Conservation (phyloP, 805 yeast species). For the Candida coquimbonensis region DNA sequence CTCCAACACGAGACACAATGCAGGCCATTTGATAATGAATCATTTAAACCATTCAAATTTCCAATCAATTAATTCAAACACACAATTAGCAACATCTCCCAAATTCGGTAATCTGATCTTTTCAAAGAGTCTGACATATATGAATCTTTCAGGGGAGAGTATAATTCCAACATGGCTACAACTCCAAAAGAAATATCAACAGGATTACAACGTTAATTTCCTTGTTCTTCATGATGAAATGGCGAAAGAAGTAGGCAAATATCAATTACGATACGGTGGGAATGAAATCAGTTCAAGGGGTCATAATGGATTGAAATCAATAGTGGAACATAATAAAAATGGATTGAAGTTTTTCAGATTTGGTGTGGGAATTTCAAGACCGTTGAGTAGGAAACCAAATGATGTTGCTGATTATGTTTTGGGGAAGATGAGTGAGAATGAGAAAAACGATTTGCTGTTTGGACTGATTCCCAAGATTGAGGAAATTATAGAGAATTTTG, state of each 20-base stretch:
- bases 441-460: constrained; percentile 33
- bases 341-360: constrained; percentile 45
- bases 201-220: constrained; percentile 30
- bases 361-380: constrained; percentile 74
- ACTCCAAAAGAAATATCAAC: constrained; percentile 20
- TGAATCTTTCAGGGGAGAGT: constrained; percentile 68
- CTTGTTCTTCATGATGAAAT: constrained; percentile 78
- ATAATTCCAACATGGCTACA: constrained; percentile 42
- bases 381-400: constrained; percentile 36
- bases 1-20: constrained; percentile 65
- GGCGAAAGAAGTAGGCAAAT: constrained; percentile 55
- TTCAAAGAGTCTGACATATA: constrained; percentile 48
- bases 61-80: constrained; percentile 1
- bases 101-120: constrained; percentile 30
- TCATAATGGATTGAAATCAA: constrained; percentile 73
- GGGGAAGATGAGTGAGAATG: constrained; percentile 38
- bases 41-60: constrained; percentile 13
- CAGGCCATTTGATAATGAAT: constrained; percentile 57
- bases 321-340: constrained; percentile 27
- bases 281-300: constrained; percentile 60
- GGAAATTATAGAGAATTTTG: constrained; percentile 26
- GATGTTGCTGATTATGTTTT: constrained; percentile 57
- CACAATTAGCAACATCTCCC: constrained; percentile 1
- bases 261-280: constrained; percentile 48
- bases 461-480: constrained; percentile 36